Evolutionary conservation across 2,329 filamentous ascomycete genomes (phyloP).

Genomic region (Zopfia rhizophila): DNA sequence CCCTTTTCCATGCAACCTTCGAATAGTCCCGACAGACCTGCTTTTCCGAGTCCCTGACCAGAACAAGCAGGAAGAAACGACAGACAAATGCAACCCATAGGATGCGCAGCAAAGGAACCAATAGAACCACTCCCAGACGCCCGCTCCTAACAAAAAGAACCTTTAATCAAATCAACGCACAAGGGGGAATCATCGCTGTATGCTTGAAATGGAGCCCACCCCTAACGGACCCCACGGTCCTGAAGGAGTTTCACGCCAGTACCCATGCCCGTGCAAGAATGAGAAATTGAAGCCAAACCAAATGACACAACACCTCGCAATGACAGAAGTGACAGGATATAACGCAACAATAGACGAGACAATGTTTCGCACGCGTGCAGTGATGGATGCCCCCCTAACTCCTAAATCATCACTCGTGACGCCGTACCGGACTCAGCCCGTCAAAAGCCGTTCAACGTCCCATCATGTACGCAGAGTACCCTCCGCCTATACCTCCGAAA

Average conservation of each 20-base stretch:
- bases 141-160: slow-evolving; percentile 38
- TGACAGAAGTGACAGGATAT: slow-evolving; percentile 56
- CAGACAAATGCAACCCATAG: slow-evolving; percentile 26
- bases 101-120: slow-evolving; percentile 14
- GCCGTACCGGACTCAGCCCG: slow-evolving; percentile 32
- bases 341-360: slow-evolving; percentile 48
- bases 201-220: slow-evolving; percentile 53
- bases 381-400: slow-evolving; percentile 45
- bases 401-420: slow-evolving; percentile 48
- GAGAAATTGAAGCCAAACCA: slow-evolving; percentile 45
- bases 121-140: slow-evolving; percentile 36
- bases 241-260: slow-evolving; percentile 50
- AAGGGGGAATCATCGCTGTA: slow-evolving; percentile 58
- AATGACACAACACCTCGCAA: slow-evolving; percentile 53
- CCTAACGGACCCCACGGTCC: slow-evolving; percentile 45
- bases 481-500: slow-evolving; percentile 42
- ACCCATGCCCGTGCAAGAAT: slow-evolving; percentile 52
- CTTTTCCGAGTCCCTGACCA: slow-evolving; percentile 30
- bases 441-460: slow-evolving; percentile 38
- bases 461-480: slow-evolving; percentile 54
- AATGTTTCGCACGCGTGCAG: slow-evolving; percentile 41
- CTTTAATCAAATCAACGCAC: slow-evolving; percentile 48
- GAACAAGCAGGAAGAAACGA: slow-evolving; percentile 25
- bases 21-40: slow-evolving; percentile 18
- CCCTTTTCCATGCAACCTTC: slow-evolving; percentile 23